Conservation (phyloP, 495 filamentous ascomycete genomes). For the Hypoxylon lenormandii region DNA sequence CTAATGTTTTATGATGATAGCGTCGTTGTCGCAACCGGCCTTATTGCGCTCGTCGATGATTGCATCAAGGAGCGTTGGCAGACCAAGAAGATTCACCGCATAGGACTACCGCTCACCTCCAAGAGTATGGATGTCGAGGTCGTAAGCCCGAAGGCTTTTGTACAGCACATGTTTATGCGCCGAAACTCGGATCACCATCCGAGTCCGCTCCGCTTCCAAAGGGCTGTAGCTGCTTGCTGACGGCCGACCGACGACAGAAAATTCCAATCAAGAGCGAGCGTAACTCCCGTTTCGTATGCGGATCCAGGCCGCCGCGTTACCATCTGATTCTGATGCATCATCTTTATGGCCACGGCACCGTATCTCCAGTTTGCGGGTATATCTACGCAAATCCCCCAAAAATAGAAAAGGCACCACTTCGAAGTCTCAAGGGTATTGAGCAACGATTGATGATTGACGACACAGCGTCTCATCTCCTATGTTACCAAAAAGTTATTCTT, state of each 20-base stretch:
- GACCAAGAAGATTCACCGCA: constrained; percentile 69
- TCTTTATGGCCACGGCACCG: constrained; percentile 15
- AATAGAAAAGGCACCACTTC: constrained; percentile 25
- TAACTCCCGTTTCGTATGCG: constrained; percentile 5
- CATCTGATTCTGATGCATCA: constrained; percentile 9
- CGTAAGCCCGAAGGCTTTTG: constrained; percentile 76
- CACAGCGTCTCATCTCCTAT: constrained; percentile 34
- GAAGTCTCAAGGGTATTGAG: constrained; percentile 8
- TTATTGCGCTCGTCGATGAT: constrained; percentile 92
- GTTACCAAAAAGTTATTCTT: constrained; percentile 45
- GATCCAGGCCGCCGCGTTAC: constrained; percentile 24
- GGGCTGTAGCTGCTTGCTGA: constrained; percentile 56
- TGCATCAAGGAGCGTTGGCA: constrained; percentile 86
- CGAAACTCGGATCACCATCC: constrained; percentile 58
- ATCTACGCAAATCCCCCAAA: constrained; percentile 1
- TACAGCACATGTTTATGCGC: constrained; percentile 83
- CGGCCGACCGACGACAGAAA: constrained; percentile 36
- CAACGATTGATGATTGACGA: constrained; percentile 42
- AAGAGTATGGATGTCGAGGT: constrained; percentile 73
- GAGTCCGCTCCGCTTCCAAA: constrained; percentile 58
- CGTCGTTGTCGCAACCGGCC: constrained; percentile 87
- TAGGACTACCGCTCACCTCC: constrained; percentile 68
- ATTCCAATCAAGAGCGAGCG: constrained; percentile 10
- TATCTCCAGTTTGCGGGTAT: constrained; percentile 22
- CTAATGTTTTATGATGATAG: constrained; percentile 59